Conservation (phyloP, 176 grass and related monocot species). For the Thinopyrum elongatum region DNA sequence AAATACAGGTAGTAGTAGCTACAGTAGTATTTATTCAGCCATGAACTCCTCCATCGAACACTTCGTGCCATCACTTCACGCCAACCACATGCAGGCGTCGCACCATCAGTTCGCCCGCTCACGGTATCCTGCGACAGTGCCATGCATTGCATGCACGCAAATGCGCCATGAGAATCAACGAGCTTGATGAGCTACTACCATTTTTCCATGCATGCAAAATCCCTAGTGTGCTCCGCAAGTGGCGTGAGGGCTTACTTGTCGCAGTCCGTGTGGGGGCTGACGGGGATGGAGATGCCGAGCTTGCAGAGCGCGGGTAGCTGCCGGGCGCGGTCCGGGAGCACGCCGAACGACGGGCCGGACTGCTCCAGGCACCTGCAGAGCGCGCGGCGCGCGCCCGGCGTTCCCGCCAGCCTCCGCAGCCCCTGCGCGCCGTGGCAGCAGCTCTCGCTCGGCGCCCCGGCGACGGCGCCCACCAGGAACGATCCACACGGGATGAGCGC, state of each 20-base stretch:
- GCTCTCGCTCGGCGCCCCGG: conserved; percentile 27
- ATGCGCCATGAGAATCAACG: not conserved
- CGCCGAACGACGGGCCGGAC: conserved; percentile 54
- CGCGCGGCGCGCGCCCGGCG: conserved; percentile 32
- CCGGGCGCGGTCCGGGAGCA: conserved; percentile 40
- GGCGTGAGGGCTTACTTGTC: conserved; percentile 1
- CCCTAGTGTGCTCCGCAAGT: no score
- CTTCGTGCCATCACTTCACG: not conserved
- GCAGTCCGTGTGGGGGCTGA: conserved; percentile 41
- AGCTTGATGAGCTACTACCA: not conserved
- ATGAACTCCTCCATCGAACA: not conserved
- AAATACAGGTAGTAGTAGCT: not conserved
- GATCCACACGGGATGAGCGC: conserved; percentile 43
- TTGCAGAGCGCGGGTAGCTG: conserved; percentile 46
- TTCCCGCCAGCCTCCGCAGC: conserved; percentile 37
- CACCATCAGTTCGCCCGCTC: not conserved
- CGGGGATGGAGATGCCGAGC: conserved; percentile 43
- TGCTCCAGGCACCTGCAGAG: conserved; percentile 58
- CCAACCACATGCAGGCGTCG: not conserved
- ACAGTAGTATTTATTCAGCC: not conserved
- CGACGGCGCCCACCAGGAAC: conserved; percentile 39
- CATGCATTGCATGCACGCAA: not conserved
- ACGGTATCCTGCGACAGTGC: conserved; percentile 19
- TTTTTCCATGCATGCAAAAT: not conserved
- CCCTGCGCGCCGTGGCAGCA: conserved; percentile 50